These are phyloP conservation scores for Carex cristatella DNA, from an alignment of 176 grass and related monocot genomes.

Conservation along the genomic window DNA sequence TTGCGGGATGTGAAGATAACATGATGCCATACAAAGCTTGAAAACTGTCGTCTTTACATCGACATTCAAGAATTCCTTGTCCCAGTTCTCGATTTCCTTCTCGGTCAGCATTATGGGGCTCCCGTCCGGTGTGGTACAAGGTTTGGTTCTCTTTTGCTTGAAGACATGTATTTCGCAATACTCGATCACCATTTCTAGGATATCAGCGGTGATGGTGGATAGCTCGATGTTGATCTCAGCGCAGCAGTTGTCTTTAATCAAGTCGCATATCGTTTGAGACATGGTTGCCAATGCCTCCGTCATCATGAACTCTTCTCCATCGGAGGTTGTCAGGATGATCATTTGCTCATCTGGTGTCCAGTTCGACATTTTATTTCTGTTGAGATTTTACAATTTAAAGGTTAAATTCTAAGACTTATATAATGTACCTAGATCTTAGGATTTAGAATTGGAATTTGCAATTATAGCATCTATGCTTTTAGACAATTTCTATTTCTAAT, in stretches of 20 bases:
- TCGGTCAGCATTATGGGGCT: neutral
- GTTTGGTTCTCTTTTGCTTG: neutral
- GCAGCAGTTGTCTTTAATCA: constrained; percentile 24
- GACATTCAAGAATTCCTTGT: constrained; percentile 12
- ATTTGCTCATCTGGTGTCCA: neutral
- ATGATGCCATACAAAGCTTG: neutral
- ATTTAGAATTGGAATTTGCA: no score
- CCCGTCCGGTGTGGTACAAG: neutral
- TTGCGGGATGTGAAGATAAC: constrained; percentile 12
- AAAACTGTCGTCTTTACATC: neutral
- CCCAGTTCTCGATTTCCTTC: constrained; percentile 17
- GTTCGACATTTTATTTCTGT: neutral
- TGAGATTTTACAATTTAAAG: neutral
- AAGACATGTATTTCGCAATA: constrained; percentile 24
- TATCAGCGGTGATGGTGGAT: neutral
- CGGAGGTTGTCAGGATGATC: constrained; percentile 12
- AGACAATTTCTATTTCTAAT: no score
- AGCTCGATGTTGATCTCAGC: constrained; percentile 1
- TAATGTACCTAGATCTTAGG: no score
- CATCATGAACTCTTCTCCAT: constrained; percentile 24
- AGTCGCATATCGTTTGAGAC: constrained; percentile 17
- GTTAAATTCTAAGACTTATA: no score
- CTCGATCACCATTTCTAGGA: constrained; percentile 15
- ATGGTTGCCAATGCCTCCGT: constrained; percentile 4
- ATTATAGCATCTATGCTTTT: no score